Conservation (phyloP, 1,284 basidiomycete genomes). For the Sporisorium exsertum region DNA sequence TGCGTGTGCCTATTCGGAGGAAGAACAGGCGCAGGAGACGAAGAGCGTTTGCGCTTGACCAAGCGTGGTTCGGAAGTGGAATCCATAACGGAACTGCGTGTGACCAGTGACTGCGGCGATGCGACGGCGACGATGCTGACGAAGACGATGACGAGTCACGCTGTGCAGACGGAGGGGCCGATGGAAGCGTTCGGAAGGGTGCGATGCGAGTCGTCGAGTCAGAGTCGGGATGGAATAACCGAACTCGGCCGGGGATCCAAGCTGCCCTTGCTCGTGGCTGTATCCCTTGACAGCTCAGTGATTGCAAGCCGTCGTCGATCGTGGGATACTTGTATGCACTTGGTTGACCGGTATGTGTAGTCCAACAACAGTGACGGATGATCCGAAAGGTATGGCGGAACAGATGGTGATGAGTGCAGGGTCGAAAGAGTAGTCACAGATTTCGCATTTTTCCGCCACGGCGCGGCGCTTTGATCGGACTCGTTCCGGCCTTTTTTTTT, state of each 20-base stretch:
- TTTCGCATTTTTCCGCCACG: not conserved
- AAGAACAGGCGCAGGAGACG: constrained; percentile 11
- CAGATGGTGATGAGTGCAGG: constrained; percentile 2
- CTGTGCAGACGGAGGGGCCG: not conserved
- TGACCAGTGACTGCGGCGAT: not conserved
- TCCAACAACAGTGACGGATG: not conserved
- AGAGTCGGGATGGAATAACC: constrained; percentile 5
- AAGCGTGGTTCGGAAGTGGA: constrained; percentile 8
- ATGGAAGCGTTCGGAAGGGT: constrained; percentile 11
- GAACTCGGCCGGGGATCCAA: not conserved
- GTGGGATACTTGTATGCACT: not conserved
- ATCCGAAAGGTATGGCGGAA: constrained; percentile 4
- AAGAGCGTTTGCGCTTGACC: constrained; percentile 31
- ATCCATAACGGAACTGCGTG: constrained; percentile 13
- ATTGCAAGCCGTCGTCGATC: not conserved
- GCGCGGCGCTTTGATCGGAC: constrained; percentile 43
- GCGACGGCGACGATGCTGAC: not conserved
- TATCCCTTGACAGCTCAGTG: not conserved
- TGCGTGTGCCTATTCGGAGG: not conserved
- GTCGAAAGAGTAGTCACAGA: constrained; percentile 1
- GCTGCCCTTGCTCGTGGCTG: not conserved
- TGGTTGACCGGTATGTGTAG: not conserved
- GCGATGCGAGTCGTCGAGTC: constrained; percentile 24
- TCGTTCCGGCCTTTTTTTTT: constrained; percentile 19
- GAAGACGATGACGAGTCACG: constrained; percentile 15